Percentiles rank a stretch among this genome's conserved stretches.
These are phyloP conservation scores for Davidsoniella neocaledoniae DNA, from an alignment of 2,329 filamentous ascomycete species.

Conservation along the genomic window DNA sequence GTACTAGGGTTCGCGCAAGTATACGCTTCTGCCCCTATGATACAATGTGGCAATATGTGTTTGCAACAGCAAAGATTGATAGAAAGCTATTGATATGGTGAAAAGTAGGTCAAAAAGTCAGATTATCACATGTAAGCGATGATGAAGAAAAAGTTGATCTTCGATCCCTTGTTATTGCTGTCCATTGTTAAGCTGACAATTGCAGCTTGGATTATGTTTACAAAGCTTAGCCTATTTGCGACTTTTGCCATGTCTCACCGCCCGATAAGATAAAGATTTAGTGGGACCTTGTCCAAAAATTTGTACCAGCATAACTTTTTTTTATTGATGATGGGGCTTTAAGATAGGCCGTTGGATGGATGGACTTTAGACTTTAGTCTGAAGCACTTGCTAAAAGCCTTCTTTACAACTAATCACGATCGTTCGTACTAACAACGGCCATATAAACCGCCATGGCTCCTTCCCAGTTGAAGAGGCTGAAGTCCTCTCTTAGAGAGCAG, in stretches of 20 bases:
- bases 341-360: neutral
- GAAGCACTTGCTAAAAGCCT: neutral
- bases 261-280: slow-evolving; percentile 17
- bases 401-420: neutral
- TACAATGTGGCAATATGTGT: neutral
- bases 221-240: neutral
- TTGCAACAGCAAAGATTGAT: neutral
- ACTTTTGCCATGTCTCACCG: slow-evolving; percentile 7
- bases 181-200: too few species aligned
- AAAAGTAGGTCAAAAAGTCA: neutral
- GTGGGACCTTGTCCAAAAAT: slow-evolving; percentile 15
- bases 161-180: too few species aligned
- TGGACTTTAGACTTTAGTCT: neutral
- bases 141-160: too few species aligned
- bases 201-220: neutral
- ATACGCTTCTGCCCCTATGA: neutral
- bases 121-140: neutral
- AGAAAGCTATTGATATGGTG: neutral
- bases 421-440: too few species aligned
- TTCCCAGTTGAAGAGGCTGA: slow-evolving; percentile 91
- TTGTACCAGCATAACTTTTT: slow-evolving; percentile 4
- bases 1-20: neutral
- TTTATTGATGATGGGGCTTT: neutral
- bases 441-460: slow-evolving; percentile 54
- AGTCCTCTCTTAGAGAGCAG: slow-evolving; percentile 74